A percentile compares a stretch with the other conserved stretches of the same genome.
Conservation (phyloP, 371 early-diverging fungal genomes). For the Syncephalastrum monosporum region DNA sequence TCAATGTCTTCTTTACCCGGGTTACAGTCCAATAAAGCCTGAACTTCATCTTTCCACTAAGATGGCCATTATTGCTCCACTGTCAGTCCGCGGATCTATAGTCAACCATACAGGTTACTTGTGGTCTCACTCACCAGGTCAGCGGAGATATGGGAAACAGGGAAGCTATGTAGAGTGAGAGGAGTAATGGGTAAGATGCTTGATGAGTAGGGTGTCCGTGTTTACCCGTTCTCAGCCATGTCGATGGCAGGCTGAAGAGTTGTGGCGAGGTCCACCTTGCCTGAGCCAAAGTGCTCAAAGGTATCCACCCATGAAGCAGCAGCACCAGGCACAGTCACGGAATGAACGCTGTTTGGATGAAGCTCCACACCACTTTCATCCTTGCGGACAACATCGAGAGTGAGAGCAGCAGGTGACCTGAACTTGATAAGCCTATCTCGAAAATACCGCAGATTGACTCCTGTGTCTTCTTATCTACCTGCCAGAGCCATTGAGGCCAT, state of each 20-base stretch:
- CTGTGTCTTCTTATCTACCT: constrained; percentile 30
- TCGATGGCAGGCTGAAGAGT: constrained; percentile 71
- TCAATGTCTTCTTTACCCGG: constrained; percentile 41
- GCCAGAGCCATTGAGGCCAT: constrained; percentile 76
- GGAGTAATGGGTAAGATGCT: constrained; percentile 8
- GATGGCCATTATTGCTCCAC: background rate
- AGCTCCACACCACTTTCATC: constrained; percentile 32
- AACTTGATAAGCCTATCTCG: background rate
- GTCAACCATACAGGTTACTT: background rate
- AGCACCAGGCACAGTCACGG: constrained; percentile 87
- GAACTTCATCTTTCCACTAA: constrained; percentile 61
- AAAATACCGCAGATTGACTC: background rate
- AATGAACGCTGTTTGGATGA: constrained; percentile 51
- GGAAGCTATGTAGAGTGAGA: constrained; percentile 29
- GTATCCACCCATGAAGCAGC: constrained; percentile 79
- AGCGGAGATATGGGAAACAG: constrained; percentile 39
- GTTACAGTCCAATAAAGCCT: constrained; percentile 40
- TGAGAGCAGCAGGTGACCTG: constrained; percentile 65
- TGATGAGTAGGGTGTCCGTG: background rate
- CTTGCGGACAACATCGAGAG: constrained; percentile 38
- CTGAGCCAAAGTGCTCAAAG: constrained; percentile 70
- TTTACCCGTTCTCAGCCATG: constrained; percentile 71
- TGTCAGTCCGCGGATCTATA: background rate
- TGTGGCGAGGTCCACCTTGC: constrained; percentile 55
- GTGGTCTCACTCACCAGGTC: constrained; percentile 12